phyloP scores from a whole-genome alignment of 2,329 filamentous ascomycete species.

The Scortechinia acanthostroma region DNA sequence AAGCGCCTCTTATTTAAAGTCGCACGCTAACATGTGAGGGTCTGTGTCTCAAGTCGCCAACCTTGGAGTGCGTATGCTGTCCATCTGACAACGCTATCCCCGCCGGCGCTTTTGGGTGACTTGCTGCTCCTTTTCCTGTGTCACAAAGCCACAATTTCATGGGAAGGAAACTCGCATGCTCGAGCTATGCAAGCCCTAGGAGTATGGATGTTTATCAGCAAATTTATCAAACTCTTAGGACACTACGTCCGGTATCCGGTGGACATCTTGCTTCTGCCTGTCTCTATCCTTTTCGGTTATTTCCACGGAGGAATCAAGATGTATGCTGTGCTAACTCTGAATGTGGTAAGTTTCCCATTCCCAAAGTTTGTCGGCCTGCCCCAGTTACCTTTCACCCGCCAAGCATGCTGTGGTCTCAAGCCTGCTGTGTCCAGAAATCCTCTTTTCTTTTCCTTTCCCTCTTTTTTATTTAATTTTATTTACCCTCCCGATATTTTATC shows the following conservation, averaged over 20 bases:
- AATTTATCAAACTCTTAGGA: constrained; percentile 57
- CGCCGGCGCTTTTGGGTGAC: constrained; percentile 53
- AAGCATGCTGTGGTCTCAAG: no score
- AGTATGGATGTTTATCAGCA: constrained; percentile 50
- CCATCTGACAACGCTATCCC: constrained; percentile 58
- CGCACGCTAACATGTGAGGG: background rate
- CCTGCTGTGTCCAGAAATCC: no score
- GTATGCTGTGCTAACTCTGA: constrained; percentile 51
- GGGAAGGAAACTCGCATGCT: constrained; percentile 22
- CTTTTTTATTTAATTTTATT: no score
- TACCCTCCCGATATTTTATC: no score
- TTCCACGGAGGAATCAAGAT: constrained; percentile 61
- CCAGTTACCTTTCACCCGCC: no score
- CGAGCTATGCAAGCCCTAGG: constrained; percentile 30
- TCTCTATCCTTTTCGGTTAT: constrained; percentile 59
- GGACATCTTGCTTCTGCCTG: constrained; percentile 48
- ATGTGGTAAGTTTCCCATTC: constrained; percentile 36
- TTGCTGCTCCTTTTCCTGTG: constrained; percentile 38
- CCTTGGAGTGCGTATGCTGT: constrained; percentile 64
- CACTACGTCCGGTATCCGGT: constrained; percentile 58
- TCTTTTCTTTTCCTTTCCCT: no score
- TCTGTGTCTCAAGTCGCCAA: constrained; percentile 37
- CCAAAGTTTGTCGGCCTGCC: background rate
- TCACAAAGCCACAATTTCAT: constrained; percentile 31
- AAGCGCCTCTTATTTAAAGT: background rate